phyloP scores from a whole-genome alignment of 2,329 filamentous ascomycete genomes.

The Cladosporium sp. region DNA sequence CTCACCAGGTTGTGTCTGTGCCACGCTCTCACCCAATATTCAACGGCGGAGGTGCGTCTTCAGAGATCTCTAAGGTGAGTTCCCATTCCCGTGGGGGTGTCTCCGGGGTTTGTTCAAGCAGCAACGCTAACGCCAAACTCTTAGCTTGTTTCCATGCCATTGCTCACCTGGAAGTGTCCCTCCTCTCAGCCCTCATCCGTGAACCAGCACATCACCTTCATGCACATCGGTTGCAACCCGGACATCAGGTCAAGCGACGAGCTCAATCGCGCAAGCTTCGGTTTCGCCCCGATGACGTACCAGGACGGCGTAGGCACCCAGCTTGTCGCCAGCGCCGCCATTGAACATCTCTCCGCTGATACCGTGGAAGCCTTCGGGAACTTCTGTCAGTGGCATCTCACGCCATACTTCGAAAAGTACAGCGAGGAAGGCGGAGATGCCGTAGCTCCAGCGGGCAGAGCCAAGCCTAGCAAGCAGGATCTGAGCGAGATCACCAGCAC shows the following conservation, averaged over 20 bases:
- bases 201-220: too few relatives aligned
- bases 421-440: background rate
- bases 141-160: background rate
- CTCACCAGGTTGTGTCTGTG: background rate
- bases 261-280: too few relatives aligned
- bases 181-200: too few relatives aligned
- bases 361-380: background rate
- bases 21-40: slow-evolving; percentile 5
- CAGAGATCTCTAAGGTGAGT: background rate
- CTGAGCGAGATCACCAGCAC: background rate
- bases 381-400: background rate
- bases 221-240: background rate
- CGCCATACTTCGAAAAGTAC: background rate
- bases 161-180: background rate
- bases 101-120: too few relatives aligned
- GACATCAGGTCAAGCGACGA: too few relatives aligned
- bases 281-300: too few relatives aligned
- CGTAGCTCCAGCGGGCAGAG: background rate
- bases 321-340: background rate
- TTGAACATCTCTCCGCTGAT: background rate
- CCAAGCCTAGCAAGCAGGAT: background rate
- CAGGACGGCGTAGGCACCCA: too few relatives aligned
- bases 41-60: background rate
- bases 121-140: background rate
- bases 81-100: too few relatives aligned